Evolutionary conservation across 2,329 filamentous ascomycete genomes (phyloP), one percentile per base, ranked within the genome.

Genomic region (Monosporascus sp.): DNA sequence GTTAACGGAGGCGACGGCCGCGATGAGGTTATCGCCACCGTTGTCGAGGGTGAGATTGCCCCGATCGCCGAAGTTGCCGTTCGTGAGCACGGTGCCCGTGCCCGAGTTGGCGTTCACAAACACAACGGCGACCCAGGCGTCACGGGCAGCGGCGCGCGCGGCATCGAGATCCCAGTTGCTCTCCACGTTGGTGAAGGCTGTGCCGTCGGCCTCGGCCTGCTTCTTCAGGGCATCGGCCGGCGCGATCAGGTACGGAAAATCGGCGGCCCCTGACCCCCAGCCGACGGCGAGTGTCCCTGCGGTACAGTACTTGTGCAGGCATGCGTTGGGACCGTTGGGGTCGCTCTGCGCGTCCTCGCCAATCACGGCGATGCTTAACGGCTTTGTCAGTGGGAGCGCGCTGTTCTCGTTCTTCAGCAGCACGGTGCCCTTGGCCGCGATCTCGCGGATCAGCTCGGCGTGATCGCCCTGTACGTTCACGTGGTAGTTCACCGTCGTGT

Each of bases 31-130:
- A 51, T 97, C 90, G 45, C 89, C 92, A 52, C 84, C 80, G 58
- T 87, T 79, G 92, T 92, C 97, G 1, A 96, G 76, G 0, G 91
- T 96, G 37, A 97, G 77, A 71, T 97, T 97, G 65, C 93, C 91
- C 51, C 93, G 87, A 68, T 97, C 93, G 52, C 93, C 93, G 52
- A 79, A 75, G 68, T 96, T 96, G 50, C 84, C 87, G 55, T 91
- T 92, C 1, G 95, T 82, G 20, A 74, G 81, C 62, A 96, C 88
- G 72, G 84, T 97, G 8, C 89, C 90, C 71, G 97, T 93, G 50
- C 93, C 93, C 7, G 87, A 81, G 65, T 91, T 80, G n/a, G 91
- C 84, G 61, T 96, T 96, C 62, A 88, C 91, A 63, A 97, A 97
- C 15, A 88, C 72, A 4, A 95, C 68, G 0, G 70, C 58, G n/a